A percentile compares a stretch with the other conserved stretches of the same genome.
phyloP scores from a whole-genome alignment of 2,329 filamentous ascomycete species.

The Lecanicillium sp. region DNA sequence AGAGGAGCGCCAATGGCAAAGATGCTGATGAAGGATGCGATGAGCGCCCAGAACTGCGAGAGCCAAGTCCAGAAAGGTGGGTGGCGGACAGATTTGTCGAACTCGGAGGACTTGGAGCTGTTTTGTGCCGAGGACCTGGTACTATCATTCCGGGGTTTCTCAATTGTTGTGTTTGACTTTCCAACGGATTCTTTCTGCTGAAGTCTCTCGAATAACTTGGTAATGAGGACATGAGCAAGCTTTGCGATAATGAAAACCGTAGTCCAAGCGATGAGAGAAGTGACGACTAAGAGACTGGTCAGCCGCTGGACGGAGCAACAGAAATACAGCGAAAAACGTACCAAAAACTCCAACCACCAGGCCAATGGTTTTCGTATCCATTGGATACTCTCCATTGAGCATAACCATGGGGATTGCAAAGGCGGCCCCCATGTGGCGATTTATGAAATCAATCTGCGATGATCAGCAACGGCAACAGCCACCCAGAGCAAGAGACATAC shows the following conservation, averaged over 20 bases:
- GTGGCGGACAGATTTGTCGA: not conserved
- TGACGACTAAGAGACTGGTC: slow-evolving; percentile 25
- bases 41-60: slow-evolving; percentile 22
- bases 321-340: slow-evolving; percentile 25
- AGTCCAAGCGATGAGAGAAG: slow-evolving; percentile 31
- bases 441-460: slow-evolving; percentile 45
- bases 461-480: too few relatives aligned
- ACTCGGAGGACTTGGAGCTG: not conserved
- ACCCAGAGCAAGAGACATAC: slow-evolving; percentile 21
- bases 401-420: slow-evolving; percentile 46
- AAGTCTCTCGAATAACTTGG: not conserved
- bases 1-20: slow-evolving; percentile 37
- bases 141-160: too few relatives aligned
- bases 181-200: too few relatives aligned
- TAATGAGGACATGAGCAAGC: slow-evolving; percentile 17
- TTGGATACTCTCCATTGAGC: slow-evolving; percentile 31
- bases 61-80: slow-evolving; percentile 7
- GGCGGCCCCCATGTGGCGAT: slow-evolving; percentile 44
- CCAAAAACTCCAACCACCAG: slow-evolving; percentile 39
- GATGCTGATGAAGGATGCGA: slow-evolving; percentile 27
- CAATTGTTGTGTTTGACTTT: too few relatives aligned
- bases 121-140: too few relatives aligned
- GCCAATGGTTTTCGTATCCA: slow-evolving; percentile 31
- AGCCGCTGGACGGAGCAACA: slow-evolving; percentile 8
- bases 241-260: slow-evolving; percentile 22